These are phyloP conservation scores for Phialocephala sp. DNA, from an alignment of 2,329 filamentous ascomycete genomes.

Conservation along the genomic window DNA sequence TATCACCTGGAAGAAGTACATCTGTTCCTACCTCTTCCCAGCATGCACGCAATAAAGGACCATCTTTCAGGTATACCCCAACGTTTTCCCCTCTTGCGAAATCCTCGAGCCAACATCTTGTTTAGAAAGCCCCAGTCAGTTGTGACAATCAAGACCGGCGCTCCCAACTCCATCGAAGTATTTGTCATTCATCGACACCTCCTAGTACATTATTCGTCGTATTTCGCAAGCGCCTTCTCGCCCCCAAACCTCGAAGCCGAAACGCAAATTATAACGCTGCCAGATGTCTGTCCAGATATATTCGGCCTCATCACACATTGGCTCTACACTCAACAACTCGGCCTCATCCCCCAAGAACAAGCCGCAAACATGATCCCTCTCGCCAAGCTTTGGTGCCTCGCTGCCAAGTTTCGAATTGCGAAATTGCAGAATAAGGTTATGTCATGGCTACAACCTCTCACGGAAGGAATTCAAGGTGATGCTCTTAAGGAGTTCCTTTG, in stretches of 20 bases:
- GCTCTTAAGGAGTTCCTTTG: not conserved
- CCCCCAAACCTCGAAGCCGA: not conserved
- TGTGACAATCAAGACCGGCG: not conserved
- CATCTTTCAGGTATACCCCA: slow-evolving; percentile 2
- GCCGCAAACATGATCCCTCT: not conserved
- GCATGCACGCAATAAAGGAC: not conserved
- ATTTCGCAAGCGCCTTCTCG: slow-evolving; percentile 8
- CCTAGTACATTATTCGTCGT: slow-evolving; percentile 1
- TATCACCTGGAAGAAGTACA: not conserved
- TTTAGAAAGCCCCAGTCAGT: not conserved
- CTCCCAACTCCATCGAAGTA: not conserved
- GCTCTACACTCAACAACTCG: slow-evolving; percentile 12
- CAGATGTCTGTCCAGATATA: not conserved
- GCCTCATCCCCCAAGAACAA: not conserved
- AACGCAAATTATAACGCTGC: not conserved
- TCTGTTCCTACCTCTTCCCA: not conserved
- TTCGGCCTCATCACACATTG: slow-evolving; percentile 2
- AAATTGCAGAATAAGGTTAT: slow-evolving; percentile 7
- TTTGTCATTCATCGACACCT: slow-evolving; percentile 2
- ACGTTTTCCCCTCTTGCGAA: too few relatives aligned
- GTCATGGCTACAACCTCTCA: slow-evolving; percentile 1
- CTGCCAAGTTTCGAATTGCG: not conserved
- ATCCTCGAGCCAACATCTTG: not conserved
- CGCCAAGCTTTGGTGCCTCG: slow-evolving; percentile 6
- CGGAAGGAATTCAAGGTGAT: not conserved